A percentile compares a stretch with the other conserved stretches of the same genome.
phyloP scores from a whole-genome alignment of 192 early-diverging fungal genomes.

The Coemansia erecta region DNA sequence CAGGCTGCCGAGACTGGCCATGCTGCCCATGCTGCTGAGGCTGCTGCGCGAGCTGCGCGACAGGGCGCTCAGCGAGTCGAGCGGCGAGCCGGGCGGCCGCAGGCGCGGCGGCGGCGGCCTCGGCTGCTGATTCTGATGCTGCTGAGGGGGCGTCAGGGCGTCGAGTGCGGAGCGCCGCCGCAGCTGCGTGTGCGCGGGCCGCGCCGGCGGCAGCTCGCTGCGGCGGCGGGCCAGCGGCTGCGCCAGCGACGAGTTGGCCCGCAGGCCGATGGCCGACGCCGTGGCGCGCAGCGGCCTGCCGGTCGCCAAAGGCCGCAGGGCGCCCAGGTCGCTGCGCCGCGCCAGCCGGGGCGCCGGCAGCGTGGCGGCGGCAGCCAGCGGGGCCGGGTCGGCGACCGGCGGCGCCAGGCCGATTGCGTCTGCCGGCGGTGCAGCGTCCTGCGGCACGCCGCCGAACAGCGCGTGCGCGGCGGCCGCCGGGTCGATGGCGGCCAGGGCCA shows the following conservation, averaged over 20 bases:
- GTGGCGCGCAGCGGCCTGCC: background rate
- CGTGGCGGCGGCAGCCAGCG: background rate
- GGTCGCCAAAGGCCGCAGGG: background rate
- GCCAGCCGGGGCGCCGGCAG: background rate
- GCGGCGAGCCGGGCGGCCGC: too few species aligned
- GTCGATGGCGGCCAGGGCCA: background rate
- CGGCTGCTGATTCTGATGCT: background rate
- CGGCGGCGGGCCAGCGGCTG: conserved; percentile 16
- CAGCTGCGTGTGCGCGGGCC: background rate
- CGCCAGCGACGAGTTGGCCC: background rate
- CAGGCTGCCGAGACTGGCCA: too few species aligned
- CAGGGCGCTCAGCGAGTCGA: too few species aligned
- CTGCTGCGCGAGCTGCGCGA: too few species aligned
- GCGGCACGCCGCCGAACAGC: background rate
- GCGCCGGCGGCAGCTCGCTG: conserved; percentile 12
- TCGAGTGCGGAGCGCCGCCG: conserved; percentile 2
- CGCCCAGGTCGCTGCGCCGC: background rate
- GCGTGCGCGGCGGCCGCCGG: background rate
- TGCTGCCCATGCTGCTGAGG: too few species aligned
- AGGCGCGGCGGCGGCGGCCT: too few species aligned
- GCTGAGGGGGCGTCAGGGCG: background rate
- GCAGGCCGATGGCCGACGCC: background rate
- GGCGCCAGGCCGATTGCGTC: background rate
- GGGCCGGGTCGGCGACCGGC: background rate
- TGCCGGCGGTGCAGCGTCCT: background rate